Evolutionary conservation across 139 green algal genomes (phyloP).

Genomic region (Chlorella ohadii): DNA sequence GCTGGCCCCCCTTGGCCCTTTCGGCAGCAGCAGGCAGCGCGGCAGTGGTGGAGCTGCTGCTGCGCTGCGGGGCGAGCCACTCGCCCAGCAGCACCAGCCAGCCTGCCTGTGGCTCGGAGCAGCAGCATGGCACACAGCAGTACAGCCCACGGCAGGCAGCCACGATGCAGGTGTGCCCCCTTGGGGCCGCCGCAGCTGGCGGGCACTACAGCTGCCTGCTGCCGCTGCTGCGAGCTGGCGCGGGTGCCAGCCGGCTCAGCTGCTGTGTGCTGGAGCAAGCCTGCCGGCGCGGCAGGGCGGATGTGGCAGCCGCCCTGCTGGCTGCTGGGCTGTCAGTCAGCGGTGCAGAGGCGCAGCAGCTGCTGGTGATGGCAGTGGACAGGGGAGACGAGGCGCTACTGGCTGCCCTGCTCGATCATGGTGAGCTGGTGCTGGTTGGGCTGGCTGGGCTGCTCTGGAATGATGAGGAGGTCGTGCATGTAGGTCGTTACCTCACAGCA

Average conservation of each 20-base stretch:
- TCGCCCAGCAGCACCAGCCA: not conserved
- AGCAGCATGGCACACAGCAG: not conserved
- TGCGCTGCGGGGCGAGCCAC: not conserved
- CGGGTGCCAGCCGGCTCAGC: not conserved
- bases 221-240: not conserved
- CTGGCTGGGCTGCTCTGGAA: not conserved
- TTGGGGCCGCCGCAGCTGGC: not conserved
- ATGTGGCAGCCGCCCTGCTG: slow-evolving; percentile 1
- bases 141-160: not conserved
- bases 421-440: not conserved
- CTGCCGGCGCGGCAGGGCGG: not conserved
- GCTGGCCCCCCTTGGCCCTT: not conserved
- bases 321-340: not conserved
- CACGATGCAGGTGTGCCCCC: not conserved
- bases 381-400: not conserved
- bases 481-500: too few relatives aligned
- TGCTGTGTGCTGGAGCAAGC: not conserved
- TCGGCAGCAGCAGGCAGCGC: not conserved
- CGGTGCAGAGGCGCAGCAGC: not conserved
- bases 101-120: not conserved
- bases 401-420: not conserved
- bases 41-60: not conserved
- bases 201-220: not conserved
- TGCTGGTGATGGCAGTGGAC: not conserved
- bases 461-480: too few relatives aligned